Evolutionary conservation across 805 yeast genomes (phyloP).

Genomic region (Geotrichum ghanense): DNA sequence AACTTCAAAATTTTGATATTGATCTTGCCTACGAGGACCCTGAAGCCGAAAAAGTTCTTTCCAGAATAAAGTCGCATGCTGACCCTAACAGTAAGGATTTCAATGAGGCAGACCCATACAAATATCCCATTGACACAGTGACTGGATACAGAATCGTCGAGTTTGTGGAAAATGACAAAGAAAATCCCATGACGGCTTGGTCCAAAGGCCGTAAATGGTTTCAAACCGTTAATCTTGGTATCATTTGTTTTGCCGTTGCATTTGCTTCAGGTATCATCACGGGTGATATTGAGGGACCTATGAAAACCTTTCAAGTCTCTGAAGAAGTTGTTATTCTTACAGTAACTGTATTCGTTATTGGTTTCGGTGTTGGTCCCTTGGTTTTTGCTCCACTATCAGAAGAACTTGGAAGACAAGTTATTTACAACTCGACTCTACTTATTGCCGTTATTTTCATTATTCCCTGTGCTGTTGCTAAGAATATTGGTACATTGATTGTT

Average conservation of each 20-base stretch:
- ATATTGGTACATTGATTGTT: slow-evolving; percentile 51
- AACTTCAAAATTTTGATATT: slow-evolving; percentile 1
- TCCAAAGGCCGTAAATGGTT: slow-evolving; percentile 42
- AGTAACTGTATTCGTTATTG: slow-evolving; percentile 46
- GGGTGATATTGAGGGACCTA: slow-evolving; percentile 42
- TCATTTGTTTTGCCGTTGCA: slow-evolving; percentile 49
- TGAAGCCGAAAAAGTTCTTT: slow-evolving; percentile 5
- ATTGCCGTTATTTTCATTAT: slow-evolving; percentile 39
- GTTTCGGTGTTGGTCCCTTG: slow-evolving; percentile 54
- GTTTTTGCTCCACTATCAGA: slow-evolving; percentile 52
- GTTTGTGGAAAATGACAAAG: slow-evolving; percentile 30
- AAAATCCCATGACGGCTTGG: slow-evolving; percentile 26
- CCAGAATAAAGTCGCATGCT: slow-evolving; percentile 5
- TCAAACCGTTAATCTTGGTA: slow-evolving; percentile 41
- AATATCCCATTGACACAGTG: slow-evolving; percentile 44
- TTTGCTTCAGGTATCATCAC: slow-evolving; percentile 62
- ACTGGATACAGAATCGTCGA: slow-evolving; percentile 47
- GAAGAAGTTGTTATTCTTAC: slow-evolving; percentile 50
- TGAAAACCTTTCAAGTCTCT: slow-evolving; percentile 36
- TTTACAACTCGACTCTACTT: slow-evolving; percentile 37
- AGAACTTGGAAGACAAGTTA: slow-evolving; percentile 42
- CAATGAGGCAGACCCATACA: slow-evolving; percentile 37
- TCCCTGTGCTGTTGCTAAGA: slow-evolving; percentile 44
- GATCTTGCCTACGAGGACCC: slow-evolving; percentile 8
- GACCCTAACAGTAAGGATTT: slow-evolving; percentile 8